Evolutionary conservation across 257 asterid species (phyloP).

Genomic region (Misopates orontium): DNA sequence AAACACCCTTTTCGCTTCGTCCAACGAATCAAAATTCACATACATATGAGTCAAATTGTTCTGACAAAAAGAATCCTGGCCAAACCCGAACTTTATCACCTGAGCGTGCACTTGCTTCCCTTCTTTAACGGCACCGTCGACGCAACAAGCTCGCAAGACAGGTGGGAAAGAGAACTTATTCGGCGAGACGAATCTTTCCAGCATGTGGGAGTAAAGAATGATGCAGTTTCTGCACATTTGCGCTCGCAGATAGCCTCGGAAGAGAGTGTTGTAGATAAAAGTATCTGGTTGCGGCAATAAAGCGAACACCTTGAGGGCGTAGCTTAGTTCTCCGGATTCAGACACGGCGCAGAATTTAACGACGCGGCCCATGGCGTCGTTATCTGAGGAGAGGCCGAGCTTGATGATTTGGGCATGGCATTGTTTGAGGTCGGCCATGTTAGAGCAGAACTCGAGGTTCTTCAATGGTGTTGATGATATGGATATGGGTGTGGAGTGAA

Average conservation of each 20-base stretch:
- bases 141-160: constrained; percentile 63
- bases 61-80: constrained; percentile 59
- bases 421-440: constrained; percentile 64
- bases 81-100: constrained; percentile 58
- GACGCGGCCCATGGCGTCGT: constrained; percentile 65
- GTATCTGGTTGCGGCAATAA: constrained; percentile 67
- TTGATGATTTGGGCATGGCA: constrained; percentile 62
- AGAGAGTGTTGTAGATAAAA: constrained; percentile 56
- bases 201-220: constrained; percentile 45
- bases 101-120: constrained; percentile 73
- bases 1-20: constrained; percentile 63
- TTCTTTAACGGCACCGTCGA: constrained; percentile 35
- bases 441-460: constrained; percentile 53
- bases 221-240: constrained; percentile 37
- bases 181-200: constrained; percentile 43
- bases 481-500: constrained; percentile 34
- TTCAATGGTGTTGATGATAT: constrained; percentile 30
- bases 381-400: constrained; percentile 62
- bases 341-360: constrained; percentile 57
- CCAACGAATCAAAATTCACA: constrained; percentile 50
- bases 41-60: constrained; percentile 86
- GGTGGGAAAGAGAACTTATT: constrained; percentile 72
- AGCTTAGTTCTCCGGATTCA: constrained; percentile 45
- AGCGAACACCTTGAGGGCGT: constrained; percentile 61
- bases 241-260: constrained; percentile 53